These are phyloP conservation scores for Claviceps paspali DNA, from an alignment of 2,329 filamentous ascomycete genomes.

Conservation along the genomic window DNA sequence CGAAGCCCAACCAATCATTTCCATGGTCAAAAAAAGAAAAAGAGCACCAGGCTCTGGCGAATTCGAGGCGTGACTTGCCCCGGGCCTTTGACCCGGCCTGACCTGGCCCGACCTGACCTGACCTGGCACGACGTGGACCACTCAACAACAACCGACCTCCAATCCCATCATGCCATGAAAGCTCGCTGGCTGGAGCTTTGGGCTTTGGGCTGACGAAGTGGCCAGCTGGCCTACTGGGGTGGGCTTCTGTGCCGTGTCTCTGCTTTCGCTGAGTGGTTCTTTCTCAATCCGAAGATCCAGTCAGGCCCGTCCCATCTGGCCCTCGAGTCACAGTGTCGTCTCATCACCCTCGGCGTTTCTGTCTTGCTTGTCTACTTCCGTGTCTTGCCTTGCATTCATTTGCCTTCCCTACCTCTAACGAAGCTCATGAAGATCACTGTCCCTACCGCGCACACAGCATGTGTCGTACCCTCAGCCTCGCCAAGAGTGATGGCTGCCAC, in stretches of 20 bases:
- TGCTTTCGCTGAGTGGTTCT: slow-evolving; percentile 1
- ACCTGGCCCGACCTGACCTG: not conserved
- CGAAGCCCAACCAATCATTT: not conserved
- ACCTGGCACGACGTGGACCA: not conserved
- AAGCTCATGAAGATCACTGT: not conserved
- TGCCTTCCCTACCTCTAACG: not conserved
- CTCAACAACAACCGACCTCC: slow-evolving; percentile 3
- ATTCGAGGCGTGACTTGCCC: not conserved
- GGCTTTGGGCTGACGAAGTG: slow-evolving; percentile 2
- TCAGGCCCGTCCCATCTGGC: slow-evolving; percentile 1
- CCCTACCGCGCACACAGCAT: not conserved
- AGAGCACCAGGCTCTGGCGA: too few species aligned
- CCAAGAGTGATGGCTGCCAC: not conserved
- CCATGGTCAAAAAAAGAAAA: too few species aligned
- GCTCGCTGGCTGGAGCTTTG: slow-evolving; percentile 4
- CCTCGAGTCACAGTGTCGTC: not conserved
- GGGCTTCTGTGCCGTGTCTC: slow-evolving; percentile 4
- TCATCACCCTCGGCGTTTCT: not conserved
- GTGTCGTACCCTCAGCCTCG: not conserved
- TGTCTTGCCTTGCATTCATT: not conserved
- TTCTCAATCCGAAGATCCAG: slow-evolving; percentile 1
- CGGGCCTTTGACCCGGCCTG: too few species aligned
- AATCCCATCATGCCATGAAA: slow-evolving; percentile 3
- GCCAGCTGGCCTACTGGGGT: slow-evolving; percentile 4
- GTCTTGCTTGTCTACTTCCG: not conserved